Percentiles rank a stretch among this genome's conserved stretches.
Evolutionary conservation across 441 rosid species (phyloP).

Genomic region (Jatropha multifida): DNA sequence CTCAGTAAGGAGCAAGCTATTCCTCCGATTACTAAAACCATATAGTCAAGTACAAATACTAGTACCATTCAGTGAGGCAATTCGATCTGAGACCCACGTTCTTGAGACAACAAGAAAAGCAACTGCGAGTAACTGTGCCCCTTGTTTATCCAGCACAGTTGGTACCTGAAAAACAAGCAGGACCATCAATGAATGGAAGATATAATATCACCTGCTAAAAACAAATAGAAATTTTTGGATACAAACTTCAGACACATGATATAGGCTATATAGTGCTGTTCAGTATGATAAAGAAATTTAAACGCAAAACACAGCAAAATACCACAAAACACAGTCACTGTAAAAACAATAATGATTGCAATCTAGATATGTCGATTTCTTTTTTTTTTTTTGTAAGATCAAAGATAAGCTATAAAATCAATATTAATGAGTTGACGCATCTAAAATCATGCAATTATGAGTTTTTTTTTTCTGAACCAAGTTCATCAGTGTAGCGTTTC

Average conservation of each 20-base stretch:
- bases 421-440: background rate
- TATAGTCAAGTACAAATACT: constrained; percentile 9
- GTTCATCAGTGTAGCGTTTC: background rate
- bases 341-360: constrained; percentile 5
- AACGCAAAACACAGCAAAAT: background rate
- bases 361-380: background rate
- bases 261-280: background rate
- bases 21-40: constrained; percentile 21
- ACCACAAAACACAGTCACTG: background rate
- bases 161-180: constrained; percentile 61
- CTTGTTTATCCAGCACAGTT: constrained; percentile 88
- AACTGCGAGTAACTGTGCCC: constrained; percentile 83
- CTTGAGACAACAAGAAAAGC: constrained; percentile 88
- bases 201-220: background rate
- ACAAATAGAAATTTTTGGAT: background rate
- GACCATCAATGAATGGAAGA: background rate
- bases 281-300: background rate
- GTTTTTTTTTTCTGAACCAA: too few relatives aligned
- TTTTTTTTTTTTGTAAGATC: background rate
- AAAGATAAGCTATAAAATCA: background rate
- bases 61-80: constrained; percentile 93
- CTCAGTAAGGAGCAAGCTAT: constrained; percentile 17
- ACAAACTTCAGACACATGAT: constrained; percentile 2
- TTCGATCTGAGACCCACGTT: constrained; percentile 96
- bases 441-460: background rate